phyloP scores from a whole-genome alignment of 2,329 filamentous ascomycete species.

The Calonectria montana region DNA sequence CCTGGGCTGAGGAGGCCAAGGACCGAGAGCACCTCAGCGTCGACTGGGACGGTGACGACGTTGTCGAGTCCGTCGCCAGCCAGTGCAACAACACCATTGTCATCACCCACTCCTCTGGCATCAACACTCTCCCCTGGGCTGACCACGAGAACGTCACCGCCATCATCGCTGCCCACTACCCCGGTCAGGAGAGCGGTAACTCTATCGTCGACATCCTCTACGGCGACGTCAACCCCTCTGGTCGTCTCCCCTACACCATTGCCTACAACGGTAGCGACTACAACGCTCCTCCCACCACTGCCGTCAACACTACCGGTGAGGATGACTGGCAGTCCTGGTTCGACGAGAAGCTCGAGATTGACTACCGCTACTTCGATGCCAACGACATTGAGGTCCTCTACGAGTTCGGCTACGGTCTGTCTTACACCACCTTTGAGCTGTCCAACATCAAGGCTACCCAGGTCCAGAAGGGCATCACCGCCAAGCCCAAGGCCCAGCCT shows the following conservation, averaged over 20 bases:
- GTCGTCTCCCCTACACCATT: slow-evolving; percentile 79
- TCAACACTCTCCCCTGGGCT: slow-evolving; percentile 75
- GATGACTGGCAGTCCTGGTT: slow-evolving; percentile 62
- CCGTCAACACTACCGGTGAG: slow-evolving; percentile 49
- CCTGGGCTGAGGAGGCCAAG: slow-evolving; percentile 74
- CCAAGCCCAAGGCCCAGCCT: slow-evolving; percentile 41
- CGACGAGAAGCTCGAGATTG: slow-evolving; percentile 73
- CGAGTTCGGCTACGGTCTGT: slow-evolving; percentile 77
- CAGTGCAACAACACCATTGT: slow-evolving; percentile 74
- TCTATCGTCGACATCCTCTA: slow-evolving; percentile 76
- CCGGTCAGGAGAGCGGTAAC: slow-evolving; percentile 77
- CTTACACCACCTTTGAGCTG: slow-evolving; percentile 72
- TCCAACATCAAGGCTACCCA: slow-evolving; percentile 45
- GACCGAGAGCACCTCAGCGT: slow-evolving; percentile 66
- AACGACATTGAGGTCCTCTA: slow-evolving; percentile 69
- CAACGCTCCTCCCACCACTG: slow-evolving; percentile 54
- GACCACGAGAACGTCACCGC: slow-evolving; percentile 74
- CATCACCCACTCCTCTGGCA: slow-evolving; percentile 75
- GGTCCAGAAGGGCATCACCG: slow-evolving; percentile 36
- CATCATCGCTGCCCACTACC: slow-evolving; percentile 76
- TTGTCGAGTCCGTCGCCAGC: slow-evolving; percentile 71
- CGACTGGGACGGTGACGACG: slow-evolving; percentile 69
- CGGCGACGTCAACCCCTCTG: slow-evolving; percentile 74
- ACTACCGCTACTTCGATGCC: slow-evolving; percentile 75
- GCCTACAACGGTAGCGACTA: slow-evolving; percentile 65